phyloP scores from a whole-genome alignment of 2,329 filamentous ascomycete genomes.

The Diatrype stigma region DNA sequence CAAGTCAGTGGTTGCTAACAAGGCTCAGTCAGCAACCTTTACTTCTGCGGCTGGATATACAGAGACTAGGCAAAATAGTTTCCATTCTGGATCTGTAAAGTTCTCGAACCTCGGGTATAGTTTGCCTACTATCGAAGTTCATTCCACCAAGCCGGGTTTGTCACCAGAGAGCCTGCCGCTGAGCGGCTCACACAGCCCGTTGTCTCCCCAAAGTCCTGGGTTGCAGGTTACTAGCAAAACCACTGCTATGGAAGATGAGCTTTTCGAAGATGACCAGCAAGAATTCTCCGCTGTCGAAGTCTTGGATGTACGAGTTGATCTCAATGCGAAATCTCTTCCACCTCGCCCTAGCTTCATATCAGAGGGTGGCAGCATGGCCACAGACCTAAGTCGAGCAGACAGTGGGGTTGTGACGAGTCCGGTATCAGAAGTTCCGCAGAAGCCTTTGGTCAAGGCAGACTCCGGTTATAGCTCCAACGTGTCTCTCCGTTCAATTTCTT shows the following conservation, averaged over 20 bases:
- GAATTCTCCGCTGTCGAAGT: constrained; percentile 22
- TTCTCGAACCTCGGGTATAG: neutral
- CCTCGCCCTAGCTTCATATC: constrained; percentile 14
- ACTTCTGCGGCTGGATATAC: neutral
- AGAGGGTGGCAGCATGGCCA: constrained; percentile 13
- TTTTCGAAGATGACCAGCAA: constrained; percentile 39
- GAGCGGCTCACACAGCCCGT: neutral
- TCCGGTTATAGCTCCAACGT: constrained; percentile 60
- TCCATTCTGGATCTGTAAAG: neutral
- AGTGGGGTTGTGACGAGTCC: constrained; percentile 48
- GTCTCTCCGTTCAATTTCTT: constrained; percentile 49
- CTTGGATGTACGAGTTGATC: constrained; percentile 31
- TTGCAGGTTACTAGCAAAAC: constrained; percentile 45
- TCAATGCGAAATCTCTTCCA: constrained; percentile 37
- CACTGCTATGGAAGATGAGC: constrained; percentile 42
- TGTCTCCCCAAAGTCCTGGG: constrained; percentile 2
- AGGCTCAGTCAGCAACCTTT: neutral
- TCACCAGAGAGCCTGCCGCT: neutral
- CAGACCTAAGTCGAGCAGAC: constrained; percentile 35
- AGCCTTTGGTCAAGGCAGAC: constrained; percentile 52
- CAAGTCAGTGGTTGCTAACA: neutral
- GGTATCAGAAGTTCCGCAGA: constrained; percentile 37
- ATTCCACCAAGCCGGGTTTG: neutral
- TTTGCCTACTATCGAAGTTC: neutral
- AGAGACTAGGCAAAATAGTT: neutral